Evolutionary conservation across 768 basidiomycete genomes (phyloP).

Genomic region (Calvatia gigantea): DNA sequence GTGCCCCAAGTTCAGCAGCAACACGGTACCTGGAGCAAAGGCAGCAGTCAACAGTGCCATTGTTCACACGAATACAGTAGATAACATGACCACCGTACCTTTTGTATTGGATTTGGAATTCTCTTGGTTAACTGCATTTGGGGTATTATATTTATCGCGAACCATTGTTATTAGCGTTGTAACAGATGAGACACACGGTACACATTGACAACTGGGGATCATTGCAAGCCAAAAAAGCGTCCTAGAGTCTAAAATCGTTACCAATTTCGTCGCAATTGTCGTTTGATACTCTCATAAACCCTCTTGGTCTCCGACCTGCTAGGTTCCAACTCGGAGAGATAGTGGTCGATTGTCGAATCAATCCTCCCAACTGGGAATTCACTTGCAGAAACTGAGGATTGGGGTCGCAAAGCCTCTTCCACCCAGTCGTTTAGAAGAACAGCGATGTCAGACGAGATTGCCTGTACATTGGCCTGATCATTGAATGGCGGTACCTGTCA

Average conservation of each 20-base stretch:
- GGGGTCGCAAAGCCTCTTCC: conserved; percentile 70
- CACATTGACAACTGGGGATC: neutral
- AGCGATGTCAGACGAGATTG: conserved; percentile 79
- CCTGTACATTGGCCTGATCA: conserved; percentile 73
- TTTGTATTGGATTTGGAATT: too few species aligned
- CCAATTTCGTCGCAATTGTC: conserved; percentile 71
- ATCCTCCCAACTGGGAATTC: conserved; percentile 80
- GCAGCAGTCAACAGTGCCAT: too few species aligned
- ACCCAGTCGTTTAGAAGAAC: conserved; percentile 80
- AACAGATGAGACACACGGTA: conserved; percentile 5
- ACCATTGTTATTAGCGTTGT: conserved; percentile 6
- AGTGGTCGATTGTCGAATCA: conserved; percentile 70
- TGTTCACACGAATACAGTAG: too few species aligned
- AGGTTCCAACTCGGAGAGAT: conserved; percentile 66
- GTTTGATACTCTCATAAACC: conserved; percentile 67
- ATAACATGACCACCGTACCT: too few species aligned
- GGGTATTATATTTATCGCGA: too few species aligned
- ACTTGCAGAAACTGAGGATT: conserved; percentile 54
- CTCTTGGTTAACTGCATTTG: too few species aligned
- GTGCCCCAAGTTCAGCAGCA: too few species aligned
- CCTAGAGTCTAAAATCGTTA: conserved; percentile 24
- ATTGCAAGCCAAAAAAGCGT: conserved; percentile 14
- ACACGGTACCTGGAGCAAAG: too few species aligned
- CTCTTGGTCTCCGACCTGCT: conserved; percentile 58
- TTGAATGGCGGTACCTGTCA: conserved; percentile 79